A percentile compares a stretch with the other conserved stretches of the same genome.
phyloP scores from a whole-genome alignment of 371 early-diverging fungal species.

The Syncephalastrum contaminatum region DNA sequence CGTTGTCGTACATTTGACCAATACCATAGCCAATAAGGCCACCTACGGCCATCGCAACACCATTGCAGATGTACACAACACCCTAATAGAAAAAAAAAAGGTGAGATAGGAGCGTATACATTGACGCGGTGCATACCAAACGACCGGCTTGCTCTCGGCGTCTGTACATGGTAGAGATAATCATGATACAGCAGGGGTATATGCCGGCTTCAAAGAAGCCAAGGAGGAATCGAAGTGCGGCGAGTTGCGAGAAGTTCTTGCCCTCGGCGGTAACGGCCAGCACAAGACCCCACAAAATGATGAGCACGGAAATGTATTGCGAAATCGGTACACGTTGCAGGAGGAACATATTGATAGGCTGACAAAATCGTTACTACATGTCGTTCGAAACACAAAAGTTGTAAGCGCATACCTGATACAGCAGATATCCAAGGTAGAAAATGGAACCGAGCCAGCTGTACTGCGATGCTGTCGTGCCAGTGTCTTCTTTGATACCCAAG shows the following conservation, averaged over 20 bases:
- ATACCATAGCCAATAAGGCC: constrained; percentile 62
- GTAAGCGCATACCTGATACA: constrained; percentile 16
- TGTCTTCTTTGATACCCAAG: constrained; percentile 22
- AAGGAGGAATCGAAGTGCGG: constrained; percentile 26
- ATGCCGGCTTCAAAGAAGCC: constrained; percentile 33
- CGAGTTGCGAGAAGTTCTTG: constrained; percentile 27
- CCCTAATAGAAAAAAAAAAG: not conserved
- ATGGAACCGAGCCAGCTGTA: constrained; percentile 25
- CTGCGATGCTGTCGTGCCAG: constrained; percentile 10
- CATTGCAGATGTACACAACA: constrained; percentile 27
- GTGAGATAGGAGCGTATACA: not conserved
- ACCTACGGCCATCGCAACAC: constrained; percentile 52
- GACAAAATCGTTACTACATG: not conserved
- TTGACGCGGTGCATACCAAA: constrained; percentile 12
- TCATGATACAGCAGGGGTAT: constrained; percentile 27
- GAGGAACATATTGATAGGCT: constrained; percentile 24
- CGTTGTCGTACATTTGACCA: constrained; percentile 37
- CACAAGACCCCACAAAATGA: constrained; percentile 30
- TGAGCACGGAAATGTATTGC: constrained; percentile 20
- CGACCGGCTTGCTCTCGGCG: constrained; percentile 26
- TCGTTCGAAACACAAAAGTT: not conserved
- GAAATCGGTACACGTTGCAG: constrained; percentile 27
- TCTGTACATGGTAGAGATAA: constrained; percentile 24
- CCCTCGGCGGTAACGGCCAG: constrained; percentile 22
- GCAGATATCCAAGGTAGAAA: constrained; percentile 24